Conservation (phyloP, 2,329 filamentous ascomycete species). For the Colletotrichum incanum region DNA sequence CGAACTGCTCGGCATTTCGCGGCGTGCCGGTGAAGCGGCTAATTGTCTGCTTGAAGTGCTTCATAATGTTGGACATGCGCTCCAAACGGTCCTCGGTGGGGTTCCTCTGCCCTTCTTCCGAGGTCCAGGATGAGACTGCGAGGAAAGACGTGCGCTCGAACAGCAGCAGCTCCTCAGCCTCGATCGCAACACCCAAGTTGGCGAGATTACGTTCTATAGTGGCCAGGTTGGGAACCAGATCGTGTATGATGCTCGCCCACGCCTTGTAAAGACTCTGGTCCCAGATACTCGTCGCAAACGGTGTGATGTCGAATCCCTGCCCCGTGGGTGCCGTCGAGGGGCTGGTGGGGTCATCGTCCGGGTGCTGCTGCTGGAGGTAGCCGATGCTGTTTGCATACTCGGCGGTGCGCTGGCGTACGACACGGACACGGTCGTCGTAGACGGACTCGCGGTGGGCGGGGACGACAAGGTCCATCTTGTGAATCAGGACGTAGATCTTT, state of each 20-base stretch:
- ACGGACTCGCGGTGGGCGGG: slow-evolving; percentile 83
- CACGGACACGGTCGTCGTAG: slow-evolving; percentile 85
- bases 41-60: slow-evolving; percentile 93
- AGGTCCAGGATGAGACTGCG: slow-evolving; percentile 93
- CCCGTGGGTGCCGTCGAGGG: slow-evolving; percentile 47
- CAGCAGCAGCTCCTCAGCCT: slow-evolving; percentile 93
- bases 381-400: slow-evolving; percentile 65
- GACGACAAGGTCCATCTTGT: slow-evolving; percentile 98
- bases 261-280: slow-evolving; percentile 98
- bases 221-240: slow-evolving; percentile 92
- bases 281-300: slow-evolving; percentile 98
- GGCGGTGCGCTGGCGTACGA: slow-evolving; percentile 81
- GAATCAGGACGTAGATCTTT: slow-evolving; percentile 93
- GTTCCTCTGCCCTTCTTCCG: slow-evolving; percentile 81
- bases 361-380: slow-evolving; percentile 42
- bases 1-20: slow-evolving; percentile 86
- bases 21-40: slow-evolving; percentile 84
- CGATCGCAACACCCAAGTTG: slow-evolving; percentile 86
- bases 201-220: slow-evolving; percentile 90
- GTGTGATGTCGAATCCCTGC: slow-evolving; percentile 78
- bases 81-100: slow-evolving; percentile 95
- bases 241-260: slow-evolving; percentile 98
- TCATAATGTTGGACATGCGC: slow-evolving; percentile 95
- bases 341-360: slow-evolving; percentile 41
- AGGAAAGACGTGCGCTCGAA: slow-evolving; percentile 98